Base-by-base conservation (phyloP, 371 early-diverging fungal genomes). In the Rhizopus sp. region DNA sequence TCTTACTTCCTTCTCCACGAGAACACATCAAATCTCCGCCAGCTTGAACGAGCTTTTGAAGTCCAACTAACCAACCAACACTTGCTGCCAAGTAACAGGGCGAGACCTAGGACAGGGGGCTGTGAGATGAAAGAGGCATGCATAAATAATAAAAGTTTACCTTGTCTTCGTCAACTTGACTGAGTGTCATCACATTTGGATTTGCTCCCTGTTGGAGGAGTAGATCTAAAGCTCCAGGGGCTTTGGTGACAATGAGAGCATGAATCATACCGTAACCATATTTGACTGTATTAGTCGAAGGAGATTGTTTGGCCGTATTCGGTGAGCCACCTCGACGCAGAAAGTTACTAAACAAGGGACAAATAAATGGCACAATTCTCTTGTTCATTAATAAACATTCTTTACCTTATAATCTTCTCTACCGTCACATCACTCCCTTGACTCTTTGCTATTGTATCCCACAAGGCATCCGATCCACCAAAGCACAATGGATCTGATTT, bases 261-360 rank as follows among this genome's bases (percentile, higher is more conserved):
- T 78, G 78, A 47, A 78, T 67, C 71, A 78, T 69, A 15, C 78
- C 78, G 63, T 68, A 75, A 10, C 78, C 78, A 46, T 78, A 73
- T 42, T 70, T 73, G 44, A 75, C 64, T 55, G 58, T 29, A 50
- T 68, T 35, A 6, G 51, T 34, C 23, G 70, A 59, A 15, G 68
- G 59, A 10, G 69, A 68, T 47, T 73, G 75, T 37, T 69, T 78
- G 15, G 78, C 71, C 10, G 75, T 75, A 51, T 78, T 78, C 8
- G 78, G 76, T 16, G 73, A 75, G n/a, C 78, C 78, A 23, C 73
- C 75, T 41, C 75, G 64, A 29, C 73, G 73, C 9, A 75, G 45
- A 51, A 69, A 78, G 37, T 73, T 75, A 33, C 72, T 77, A 50
- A 23, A 23, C 23, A 23, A 23, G 23, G 23, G 23, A 23, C 40